A percentile compares a stretch with the other conserved stretches of the same genome.
phyloP scores from a whole-genome alignment of 306 rosid genomes.

The Trichosanthes cucumerina region DNA sequence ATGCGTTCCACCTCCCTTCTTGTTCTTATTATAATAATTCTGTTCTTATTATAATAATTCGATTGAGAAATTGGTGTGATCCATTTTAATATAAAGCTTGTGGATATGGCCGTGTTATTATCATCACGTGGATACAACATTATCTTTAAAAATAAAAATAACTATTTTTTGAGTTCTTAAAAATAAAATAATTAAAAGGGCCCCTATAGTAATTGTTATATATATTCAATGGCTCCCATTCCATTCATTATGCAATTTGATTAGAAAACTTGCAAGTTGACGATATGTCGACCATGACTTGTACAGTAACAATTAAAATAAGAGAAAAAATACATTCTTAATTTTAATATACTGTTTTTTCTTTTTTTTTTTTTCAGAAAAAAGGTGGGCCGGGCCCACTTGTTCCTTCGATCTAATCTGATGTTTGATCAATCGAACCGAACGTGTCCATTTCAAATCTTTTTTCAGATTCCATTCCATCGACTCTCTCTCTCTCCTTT shows the following conservation, averaged over 20 bases:
- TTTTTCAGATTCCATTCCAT: neutral
- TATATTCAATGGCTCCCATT: neutral
- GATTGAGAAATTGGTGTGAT: neutral
- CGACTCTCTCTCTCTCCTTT: neutral
- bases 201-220: neutral
- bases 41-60: neutral
- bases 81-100: too few relatives aligned
- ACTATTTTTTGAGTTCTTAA: too few relatives aligned
- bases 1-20: neutral
- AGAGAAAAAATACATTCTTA: neutral
- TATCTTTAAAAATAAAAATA: too few relatives aligned
- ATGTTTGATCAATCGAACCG: neutral
- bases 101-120: neutral
- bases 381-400: neutral
- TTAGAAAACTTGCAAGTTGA: neutral
- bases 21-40: too few relatives aligned
- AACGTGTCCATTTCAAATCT: neutral
- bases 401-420: neutral
- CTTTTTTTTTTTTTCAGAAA: too few relatives aligned
- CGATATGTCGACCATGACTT: conserved; percentile 1
- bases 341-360: too few relatives aligned
- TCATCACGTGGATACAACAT: neutral
- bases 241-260: neutral
- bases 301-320: neutral
- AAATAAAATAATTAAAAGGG: neutral